Evolutionary conservation across 306 rosid genomes (phyloP).

Genomic region (Begonia peltatifolia): DNA sequence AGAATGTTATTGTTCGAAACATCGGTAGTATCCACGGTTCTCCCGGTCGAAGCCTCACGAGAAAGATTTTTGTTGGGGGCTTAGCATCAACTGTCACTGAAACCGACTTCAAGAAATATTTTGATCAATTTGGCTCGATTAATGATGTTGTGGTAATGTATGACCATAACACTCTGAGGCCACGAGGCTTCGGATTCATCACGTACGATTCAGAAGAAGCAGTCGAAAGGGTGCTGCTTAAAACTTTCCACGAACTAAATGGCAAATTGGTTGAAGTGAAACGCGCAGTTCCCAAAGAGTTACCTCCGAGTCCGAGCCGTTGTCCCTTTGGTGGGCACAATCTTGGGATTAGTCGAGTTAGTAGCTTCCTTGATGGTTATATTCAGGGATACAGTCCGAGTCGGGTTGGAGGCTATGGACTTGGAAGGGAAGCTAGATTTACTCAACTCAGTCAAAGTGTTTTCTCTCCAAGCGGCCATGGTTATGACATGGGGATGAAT

Average conservation of each 20-base stretch:
- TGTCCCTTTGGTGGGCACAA: constrained; percentile 59
- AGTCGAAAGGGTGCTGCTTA: constrained; percentile 65
- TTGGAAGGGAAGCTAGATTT: constrained; percentile 50
- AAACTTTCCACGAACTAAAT: constrained; percentile 79
- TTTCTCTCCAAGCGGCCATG: constrained; percentile 60
- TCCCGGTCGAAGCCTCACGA: constrained; percentile 76
- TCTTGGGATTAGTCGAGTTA: constrained; percentile 50
- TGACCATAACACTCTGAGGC: constrained; percentile 92
- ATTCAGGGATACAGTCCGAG: constrained; percentile 60
- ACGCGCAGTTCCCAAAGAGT: constrained; percentile 88
- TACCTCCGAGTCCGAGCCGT: constrained; percentile 65
- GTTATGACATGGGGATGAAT: constrained; percentile 64
- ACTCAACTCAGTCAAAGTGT: constrained; percentile 67
- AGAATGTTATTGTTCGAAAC: constrained; percentile 49
- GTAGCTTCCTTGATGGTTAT: constrained; percentile 58
- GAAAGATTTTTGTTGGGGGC: constrained; percentile 91
- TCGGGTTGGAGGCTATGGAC: constrained; percentile 65
- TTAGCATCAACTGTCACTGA: constrained; percentile 82
- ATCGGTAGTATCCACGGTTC: constrained; percentile 71
- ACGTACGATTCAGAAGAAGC: constrained; percentile 88
- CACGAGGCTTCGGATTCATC: constrained; percentile 91
- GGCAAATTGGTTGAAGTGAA: constrained; percentile 92
- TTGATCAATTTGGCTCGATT: constrained; percentile 86
- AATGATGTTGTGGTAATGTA: constrained; percentile 95
- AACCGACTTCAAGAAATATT: constrained; percentile 70